Base-by-base conservation (phyloP, 2,329 filamentous ascomycete genomes). In the Colletotrichum cuscutae region DNA sequence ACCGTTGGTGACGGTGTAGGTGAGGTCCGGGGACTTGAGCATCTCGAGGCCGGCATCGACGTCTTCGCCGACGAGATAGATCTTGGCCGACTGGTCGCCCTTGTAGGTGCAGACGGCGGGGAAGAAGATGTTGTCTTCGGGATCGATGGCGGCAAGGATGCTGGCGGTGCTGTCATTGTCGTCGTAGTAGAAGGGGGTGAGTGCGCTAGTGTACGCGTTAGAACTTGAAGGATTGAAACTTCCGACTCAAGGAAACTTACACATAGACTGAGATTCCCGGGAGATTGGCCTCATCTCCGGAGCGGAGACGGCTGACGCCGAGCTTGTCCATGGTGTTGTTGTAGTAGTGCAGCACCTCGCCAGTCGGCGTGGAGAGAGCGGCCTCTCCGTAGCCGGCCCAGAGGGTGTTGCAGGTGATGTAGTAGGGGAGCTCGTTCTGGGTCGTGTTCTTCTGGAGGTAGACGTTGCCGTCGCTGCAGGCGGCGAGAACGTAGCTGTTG, bases 261-360 rank as follows among this genome's bases (percentile, higher is more conserved):
- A 49, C 42, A 49, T 49, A 49, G 42, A 49, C 42, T 2, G 42
- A 49, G 42, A 19, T 49, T 22, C 42, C 42, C 4, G 42, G 42
- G 8, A 49, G 42, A 3, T 49, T n/a, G 42, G 42, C 42, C 42
- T 49, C 42, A 1, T 49, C 42, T 49, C 42, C 42, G 42, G 42
- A 19, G 19, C 59, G 59, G 2, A 62, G 59, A 19, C 59, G 59
- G 59, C 59, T 62, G 35, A 62, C 59, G 59, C 59, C 59, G n/a
- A 62, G 5, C 37, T 28, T 62, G 9, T 42, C 35, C 59, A 62
- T 62, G 59, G 59, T 62, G 59, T 62, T 62, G 59, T 62, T 62
- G 59, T 62, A 62, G 59, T 62, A 62, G 35, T 42, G 22, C 22
- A 46, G 19, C n/a, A 62, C 35, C 37, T 30, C 28, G 59, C 42